Conservation (phyloP, 1,284 basidiomycete genomes). For the Farysia itapuensis region DNA sequence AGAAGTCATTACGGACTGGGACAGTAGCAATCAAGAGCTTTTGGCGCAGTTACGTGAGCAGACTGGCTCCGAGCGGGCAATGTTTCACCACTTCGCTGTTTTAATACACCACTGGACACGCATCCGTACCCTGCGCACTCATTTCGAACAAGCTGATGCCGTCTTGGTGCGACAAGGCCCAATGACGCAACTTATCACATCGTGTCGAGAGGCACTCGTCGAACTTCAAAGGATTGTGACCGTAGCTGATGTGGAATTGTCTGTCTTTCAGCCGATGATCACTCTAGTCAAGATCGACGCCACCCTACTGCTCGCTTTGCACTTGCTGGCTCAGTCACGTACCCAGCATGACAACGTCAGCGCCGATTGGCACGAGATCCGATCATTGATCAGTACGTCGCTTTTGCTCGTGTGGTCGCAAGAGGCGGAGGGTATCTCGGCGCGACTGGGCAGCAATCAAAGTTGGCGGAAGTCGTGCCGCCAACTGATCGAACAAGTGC, state of each 20-base stretch:
- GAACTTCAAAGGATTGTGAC: conserved; percentile 20
- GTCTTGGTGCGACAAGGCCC: conserved; percentile 2
- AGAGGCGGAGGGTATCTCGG: conserved; percentile 2
- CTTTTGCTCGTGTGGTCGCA: conserved; percentile 22
- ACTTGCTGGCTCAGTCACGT: conserved; percentile 6
- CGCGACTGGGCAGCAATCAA: conserved; percentile 6
- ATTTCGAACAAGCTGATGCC: conserved; percentile 9
- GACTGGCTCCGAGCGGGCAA: conserved; percentile 3
- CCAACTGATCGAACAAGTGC: conserved; percentile 17
- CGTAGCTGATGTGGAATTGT: conserved; percentile 18
- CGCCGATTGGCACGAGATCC: conserved; percentile 6
- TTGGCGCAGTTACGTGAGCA: conserved; percentile 9
- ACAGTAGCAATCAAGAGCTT: no score
- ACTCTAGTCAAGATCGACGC: conserved; percentile 15
- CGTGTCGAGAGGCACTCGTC: conserved; percentile 16
- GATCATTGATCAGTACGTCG: conserved; percentile 11
- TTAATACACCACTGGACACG: conserved; percentile 29
- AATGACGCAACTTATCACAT: conserved; percentile 13
- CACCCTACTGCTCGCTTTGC: conserved; percentile 17
- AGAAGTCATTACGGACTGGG: no score
- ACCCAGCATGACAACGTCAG: conserved; percentile 12
- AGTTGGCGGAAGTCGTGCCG: conserved; percentile 6
- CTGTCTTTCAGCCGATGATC: conserved; percentile 27
- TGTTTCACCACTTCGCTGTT: conserved; percentile 18
- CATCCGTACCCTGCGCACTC: conserved; percentile 18